Conservation (phyloP, 1,284 basidiomycete genomes). For the Trichosporon sp. region DNA sequence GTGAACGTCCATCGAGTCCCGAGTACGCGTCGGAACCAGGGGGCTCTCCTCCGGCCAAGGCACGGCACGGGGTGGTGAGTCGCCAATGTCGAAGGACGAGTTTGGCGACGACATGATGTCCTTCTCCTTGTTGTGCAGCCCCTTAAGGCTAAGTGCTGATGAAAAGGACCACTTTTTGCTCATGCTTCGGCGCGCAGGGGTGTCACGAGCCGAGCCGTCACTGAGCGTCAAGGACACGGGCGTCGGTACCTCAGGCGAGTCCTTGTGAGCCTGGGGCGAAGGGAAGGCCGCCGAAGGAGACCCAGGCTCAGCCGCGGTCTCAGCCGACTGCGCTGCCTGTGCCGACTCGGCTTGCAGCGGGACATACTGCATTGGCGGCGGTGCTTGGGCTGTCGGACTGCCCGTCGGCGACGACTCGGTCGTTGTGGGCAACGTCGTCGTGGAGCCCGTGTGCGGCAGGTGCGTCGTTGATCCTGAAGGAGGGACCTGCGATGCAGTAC, state of each 20-base stretch:
- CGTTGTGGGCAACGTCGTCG: neutral
- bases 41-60: neutral
- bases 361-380: constrained; percentile 16
- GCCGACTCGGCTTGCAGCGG: constrained; percentile 7
- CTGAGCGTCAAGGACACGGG: constrained; percentile 47
- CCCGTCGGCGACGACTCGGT: neutral
- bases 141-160: constrained; percentile 75
- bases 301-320: neutral
- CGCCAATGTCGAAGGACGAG: constrained; percentile 28
- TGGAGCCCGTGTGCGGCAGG: constrained; percentile 14
- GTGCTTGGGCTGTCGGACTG: constrained; percentile 6
- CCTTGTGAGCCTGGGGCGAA: constrained; percentile 9
- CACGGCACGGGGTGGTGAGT: constrained; percentile 2
- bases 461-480: constrained; percentile 6
- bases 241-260: constrained; percentile 13
- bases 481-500: constrained; percentile 6
- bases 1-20: constrained; percentile 8
- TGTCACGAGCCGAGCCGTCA: constrained; percentile 3
- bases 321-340: neutral
- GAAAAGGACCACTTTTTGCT: constrained; percentile 97
- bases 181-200: constrained; percentile 27
- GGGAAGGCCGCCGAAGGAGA: constrained; percentile 10
- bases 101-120: constrained; percentile 21
- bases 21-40: constrained; percentile 12
- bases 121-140: constrained; percentile 45